These are phyloP conservation scores for Deinandra increscens DNA, from an alignment of 129 eudicot species.

Conservation along the genomic window DNA sequence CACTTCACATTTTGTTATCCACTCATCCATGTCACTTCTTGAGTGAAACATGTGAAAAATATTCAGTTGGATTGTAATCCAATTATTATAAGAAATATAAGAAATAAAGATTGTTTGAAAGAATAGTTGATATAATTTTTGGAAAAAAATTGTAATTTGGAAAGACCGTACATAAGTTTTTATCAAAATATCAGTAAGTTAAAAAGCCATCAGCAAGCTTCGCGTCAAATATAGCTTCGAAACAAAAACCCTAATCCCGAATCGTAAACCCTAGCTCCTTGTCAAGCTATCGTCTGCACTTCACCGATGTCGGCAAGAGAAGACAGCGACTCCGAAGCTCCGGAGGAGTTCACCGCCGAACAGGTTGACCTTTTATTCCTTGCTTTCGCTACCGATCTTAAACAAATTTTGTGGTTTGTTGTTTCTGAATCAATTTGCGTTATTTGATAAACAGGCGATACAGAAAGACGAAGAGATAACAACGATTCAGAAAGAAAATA, in stretches of 20 bases:
- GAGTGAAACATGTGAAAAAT: no score
- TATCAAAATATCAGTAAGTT: no score
- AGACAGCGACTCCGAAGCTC: constrained; percentile 75
- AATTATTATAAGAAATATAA: no score
- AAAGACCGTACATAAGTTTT: no score
- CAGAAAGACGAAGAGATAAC: constrained; percentile 53
- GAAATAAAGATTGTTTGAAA: no score
- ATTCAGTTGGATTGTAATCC: no score
- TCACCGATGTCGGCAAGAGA: constrained; percentile 50
- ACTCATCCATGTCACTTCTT: no score
- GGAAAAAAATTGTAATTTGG: no score
- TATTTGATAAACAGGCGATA: constrained; percentile 44
- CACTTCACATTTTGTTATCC: no score
- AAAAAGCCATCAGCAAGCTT: no score
- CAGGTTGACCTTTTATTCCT: constrained; percentile 37
- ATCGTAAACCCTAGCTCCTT: constrained; percentile 20
- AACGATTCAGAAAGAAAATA: constrained; percentile 51
- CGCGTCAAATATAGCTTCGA: background rate
- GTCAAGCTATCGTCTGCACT: background rate
- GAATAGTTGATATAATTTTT: no score
- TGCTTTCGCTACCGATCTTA: background rate
- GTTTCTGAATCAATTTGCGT: background rate
- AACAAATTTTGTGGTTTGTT: background rate
- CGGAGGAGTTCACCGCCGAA: constrained; percentile 74
- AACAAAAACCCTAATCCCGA: constrained; percentile 22